Conservation (phyloP, 352 stramenopile species). For the Blastocystis sp. region DNA sequence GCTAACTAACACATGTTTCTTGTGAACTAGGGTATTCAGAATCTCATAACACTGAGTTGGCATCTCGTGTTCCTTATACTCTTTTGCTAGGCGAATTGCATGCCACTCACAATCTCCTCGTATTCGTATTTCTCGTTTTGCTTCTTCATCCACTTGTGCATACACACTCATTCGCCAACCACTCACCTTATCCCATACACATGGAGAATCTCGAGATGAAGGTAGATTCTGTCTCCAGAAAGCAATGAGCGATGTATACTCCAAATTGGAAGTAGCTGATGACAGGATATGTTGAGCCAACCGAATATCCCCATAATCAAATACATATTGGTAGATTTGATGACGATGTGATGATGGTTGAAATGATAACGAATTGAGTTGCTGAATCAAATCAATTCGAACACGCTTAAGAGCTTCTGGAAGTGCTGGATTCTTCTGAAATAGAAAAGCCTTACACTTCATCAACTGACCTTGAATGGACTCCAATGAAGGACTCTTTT, state of each 20-base stretch:
- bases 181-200: background rate
- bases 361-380: background rate
- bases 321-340: background rate
- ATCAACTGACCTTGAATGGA: background rate
- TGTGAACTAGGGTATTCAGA: background rate
- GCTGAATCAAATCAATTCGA: background rate
- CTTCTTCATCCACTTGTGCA: background rate
- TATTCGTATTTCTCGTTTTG: background rate
- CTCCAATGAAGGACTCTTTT: background rate
- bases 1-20: background rate
- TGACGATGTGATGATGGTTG: background rate
- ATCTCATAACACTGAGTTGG: background rate
- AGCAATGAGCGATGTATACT: background rate
- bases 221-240: background rate
- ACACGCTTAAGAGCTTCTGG: background rate
- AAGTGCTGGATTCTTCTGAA: background rate
- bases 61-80: background rate
- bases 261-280: background rate
- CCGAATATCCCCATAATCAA: background rate
- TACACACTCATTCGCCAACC: background rate
- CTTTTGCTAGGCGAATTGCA: background rate
- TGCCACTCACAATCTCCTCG: conserved; percentile 6
- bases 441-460: background rate
- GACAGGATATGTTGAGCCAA: background rate
- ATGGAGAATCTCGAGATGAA: background rate